Evolutionary conservation across 2,329 filamentous ascomycete species (phyloP).

Genomic region (Fusarium circinatum): DNA sequence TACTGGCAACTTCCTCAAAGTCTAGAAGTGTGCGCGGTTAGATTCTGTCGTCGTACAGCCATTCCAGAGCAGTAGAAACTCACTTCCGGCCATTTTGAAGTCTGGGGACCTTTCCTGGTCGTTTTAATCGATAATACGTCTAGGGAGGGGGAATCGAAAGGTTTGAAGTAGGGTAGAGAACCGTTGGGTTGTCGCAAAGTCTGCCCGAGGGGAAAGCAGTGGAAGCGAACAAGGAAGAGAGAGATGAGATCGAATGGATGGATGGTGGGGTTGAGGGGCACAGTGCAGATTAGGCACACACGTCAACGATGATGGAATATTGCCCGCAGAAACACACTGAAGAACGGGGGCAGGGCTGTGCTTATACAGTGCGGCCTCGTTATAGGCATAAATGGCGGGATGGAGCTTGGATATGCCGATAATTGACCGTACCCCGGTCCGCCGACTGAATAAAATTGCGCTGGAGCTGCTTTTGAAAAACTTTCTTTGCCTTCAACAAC

Average conservation of each 20-base stretch:
- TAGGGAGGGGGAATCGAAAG: neutral
- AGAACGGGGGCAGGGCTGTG: neutral
- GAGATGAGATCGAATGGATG: conserved; percentile 46
- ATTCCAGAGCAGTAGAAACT: conserved; percentile 7
- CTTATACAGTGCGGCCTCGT: conserved; percentile 39
- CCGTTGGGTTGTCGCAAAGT: conserved; percentile 49
- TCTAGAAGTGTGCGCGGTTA: conserved; percentile 49
- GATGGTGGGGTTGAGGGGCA: conserved; percentile 52
- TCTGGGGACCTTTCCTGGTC: conserved; percentile 25
- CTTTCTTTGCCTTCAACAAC: conserved; percentile 18
- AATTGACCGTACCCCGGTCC: conserved; percentile 16
- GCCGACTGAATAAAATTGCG: conserved; percentile 31
- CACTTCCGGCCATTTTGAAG: conserved; percentile 43
- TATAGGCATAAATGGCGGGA: conserved; percentile 45
- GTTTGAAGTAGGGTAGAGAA: neutral
- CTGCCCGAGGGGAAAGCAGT: conserved; percentile 41
- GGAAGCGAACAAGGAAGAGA: conserved; percentile 24
- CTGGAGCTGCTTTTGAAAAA: conserved; percentile 9
- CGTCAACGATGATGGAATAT: conserved; percentile 9
- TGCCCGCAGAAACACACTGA: conserved; percentile 20
- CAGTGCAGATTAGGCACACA: conserved; percentile 49
- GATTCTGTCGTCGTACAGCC: conserved; percentile 18
- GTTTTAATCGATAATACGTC: conserved; percentile 16
- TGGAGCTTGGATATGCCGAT: conserved; percentile 41
- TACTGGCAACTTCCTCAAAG: conserved; percentile 60